These are phyloP conservation scores for Syzygium jambos DNA, from an alignment of 345 rosid species.

Conservation along the genomic window DNA sequence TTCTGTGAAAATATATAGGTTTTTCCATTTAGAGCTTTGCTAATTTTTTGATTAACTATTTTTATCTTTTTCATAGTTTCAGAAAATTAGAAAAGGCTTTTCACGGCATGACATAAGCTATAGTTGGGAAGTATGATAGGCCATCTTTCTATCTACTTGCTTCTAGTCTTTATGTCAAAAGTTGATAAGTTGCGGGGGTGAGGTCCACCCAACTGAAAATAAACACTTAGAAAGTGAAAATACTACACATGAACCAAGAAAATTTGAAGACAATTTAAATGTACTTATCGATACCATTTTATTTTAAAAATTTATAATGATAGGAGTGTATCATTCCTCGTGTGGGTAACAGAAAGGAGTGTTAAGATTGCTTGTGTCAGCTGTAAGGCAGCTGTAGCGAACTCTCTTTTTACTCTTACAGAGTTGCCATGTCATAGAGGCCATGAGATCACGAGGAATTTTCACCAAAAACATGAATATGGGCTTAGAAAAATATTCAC, in stretches of 20 bases:
- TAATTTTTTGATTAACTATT: background rate
- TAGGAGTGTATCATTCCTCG: background rate
- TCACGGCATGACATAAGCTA: background rate
- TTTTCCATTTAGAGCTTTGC: background rate
- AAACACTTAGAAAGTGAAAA: background rate
- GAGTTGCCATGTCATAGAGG: background rate
- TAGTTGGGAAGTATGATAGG: background rate
- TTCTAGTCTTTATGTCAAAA: background rate
- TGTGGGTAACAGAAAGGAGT: background rate
- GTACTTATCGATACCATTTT: background rate
- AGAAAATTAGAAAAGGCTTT: background rate
- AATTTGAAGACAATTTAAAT: background rate
- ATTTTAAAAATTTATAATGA: background rate
- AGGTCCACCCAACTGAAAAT: background rate
- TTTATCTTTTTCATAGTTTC: background rate
- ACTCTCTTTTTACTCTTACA: background rate
- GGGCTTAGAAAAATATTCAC: background rate
- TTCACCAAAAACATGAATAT: background rate
- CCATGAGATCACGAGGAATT: background rate
- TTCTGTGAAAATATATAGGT: background rate
- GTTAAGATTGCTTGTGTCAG: background rate
- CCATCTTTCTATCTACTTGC: background rate
- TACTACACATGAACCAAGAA: background rate
- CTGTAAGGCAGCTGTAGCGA: background rate
- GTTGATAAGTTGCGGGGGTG: background rate